phyloP scores from a whole-genome alignment of 441 rosid genomes.

The Daphne laureola region DNA sequence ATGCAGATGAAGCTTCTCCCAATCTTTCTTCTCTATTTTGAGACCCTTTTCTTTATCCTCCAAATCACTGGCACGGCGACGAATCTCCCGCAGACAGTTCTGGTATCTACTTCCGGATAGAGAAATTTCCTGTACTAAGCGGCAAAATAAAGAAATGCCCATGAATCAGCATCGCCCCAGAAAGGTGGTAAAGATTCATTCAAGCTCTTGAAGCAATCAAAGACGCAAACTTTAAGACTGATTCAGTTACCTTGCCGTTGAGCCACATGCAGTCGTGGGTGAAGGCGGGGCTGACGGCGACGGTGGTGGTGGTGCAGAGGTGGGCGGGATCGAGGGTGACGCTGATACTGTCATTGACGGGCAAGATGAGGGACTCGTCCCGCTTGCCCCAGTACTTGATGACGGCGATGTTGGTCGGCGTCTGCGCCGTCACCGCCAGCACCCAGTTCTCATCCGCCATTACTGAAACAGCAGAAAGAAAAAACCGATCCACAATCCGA shows the following conservation, averaged over 20 bases:
- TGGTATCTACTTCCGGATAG: constrained; percentile 85
- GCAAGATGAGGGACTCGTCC: constrained; percentile 76
- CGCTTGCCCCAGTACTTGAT: constrained; percentile 97
- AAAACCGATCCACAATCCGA: not conserved
- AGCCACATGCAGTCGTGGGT: constrained; percentile 94
- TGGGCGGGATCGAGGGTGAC: constrained; percentile 93
- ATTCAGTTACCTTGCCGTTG: constrained; percentile 75
- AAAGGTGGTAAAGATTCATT: not conserved
- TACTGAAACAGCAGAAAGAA: too few species aligned
- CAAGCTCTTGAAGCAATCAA: not conserved
- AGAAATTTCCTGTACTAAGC: constrained; percentile 76
- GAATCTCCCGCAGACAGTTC: constrained; percentile 78
- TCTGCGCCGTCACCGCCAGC: constrained; percentile 68
- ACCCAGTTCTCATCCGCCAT: constrained; percentile 60
- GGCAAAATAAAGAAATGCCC: constrained; percentile 19
- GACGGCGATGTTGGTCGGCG: constrained; percentile 93
- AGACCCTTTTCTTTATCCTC: constrained; percentile 76
- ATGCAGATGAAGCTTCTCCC: constrained; percentile 78
- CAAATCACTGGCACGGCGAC: constrained; percentile 64
- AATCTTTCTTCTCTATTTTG: constrained; percentile 72
- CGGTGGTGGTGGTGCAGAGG: constrained; percentile 90
- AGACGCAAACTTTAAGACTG: not conserved
- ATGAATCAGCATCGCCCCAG: constrained; percentile 8
- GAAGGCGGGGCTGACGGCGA: constrained; percentile 78
- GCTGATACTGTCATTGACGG: constrained; percentile 85